These are phyloP conservation scores for Backusella tuberculispora DNA, from an alignment of 192 early-diverging fungal genomes.

Conservation along the genomic window DNA sequence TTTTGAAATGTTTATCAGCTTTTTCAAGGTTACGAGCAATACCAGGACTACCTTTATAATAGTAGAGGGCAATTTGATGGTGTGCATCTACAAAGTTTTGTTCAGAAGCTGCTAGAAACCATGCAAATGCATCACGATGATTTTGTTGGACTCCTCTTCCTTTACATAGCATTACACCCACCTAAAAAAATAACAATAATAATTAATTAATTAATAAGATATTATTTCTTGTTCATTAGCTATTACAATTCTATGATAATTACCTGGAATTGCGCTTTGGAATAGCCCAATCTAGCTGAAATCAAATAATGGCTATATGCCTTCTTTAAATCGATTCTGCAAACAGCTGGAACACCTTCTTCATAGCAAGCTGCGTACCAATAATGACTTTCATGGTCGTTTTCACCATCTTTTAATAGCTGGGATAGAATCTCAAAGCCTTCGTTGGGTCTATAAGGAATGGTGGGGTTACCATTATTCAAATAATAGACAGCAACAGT, in stretches of 20 bases:
- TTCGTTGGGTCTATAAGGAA: conserved; percentile 23
- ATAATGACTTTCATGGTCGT: conserved; percentile 35
- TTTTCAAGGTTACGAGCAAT: conserved; percentile 32
- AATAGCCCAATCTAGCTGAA: conserved; percentile 29
- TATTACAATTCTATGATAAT: neutral
- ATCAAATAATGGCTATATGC: conserved; percentile 35
- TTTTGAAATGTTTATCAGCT: conserved; percentile 41
- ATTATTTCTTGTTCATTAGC: neutral
- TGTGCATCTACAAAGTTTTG: conserved; percentile 34
- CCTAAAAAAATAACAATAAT: conserved; percentile 22
- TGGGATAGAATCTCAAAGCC: conserved; percentile 36
- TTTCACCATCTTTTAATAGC: conserved; percentile 16
- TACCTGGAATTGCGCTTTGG: conserved; percentile 44
- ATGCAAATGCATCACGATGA: conserved; percentile 42
- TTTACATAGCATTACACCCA: conserved; percentile 46
- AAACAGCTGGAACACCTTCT: conserved; percentile 37
- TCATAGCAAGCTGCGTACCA: conserved; percentile 42
- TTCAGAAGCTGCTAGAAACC: conserved; percentile 39
- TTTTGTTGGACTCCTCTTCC: conserved; percentile 39
- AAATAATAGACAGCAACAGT: conserved; percentile 39
- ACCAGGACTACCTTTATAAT: conserved; percentile 38
- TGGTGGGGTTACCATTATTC: conserved; percentile 28
- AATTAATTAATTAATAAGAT: conserved; percentile 16
- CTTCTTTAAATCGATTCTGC: conserved; percentile 20
- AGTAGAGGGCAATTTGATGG: conserved; percentile 38